Percentiles rank a stretch among this genome's conserved stretches.
phyloP scores from a whole-genome alignment of 768 basidiomycete genomes.

The Symmetrospora coprosmae region DNA sequence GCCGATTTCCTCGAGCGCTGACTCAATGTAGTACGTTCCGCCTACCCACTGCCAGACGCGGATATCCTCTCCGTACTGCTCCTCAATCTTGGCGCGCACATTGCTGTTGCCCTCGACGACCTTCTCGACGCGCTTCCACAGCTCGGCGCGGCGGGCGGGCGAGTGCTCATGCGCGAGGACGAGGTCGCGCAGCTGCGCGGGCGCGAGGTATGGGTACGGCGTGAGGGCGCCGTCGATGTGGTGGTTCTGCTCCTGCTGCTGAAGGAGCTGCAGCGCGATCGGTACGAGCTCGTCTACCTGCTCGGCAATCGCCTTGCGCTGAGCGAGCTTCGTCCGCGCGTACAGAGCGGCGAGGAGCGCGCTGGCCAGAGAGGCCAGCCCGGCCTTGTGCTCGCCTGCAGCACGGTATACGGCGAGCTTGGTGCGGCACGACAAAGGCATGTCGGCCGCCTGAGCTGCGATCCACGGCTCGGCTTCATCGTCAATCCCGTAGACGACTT shows the following conservation, averaged over 20 bases:
- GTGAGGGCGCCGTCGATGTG: slow-evolving; percentile 64
- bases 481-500: slow-evolving; percentile 35
- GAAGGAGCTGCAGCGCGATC: not conserved
- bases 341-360: not conserved
- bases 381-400: slow-evolving; percentile 35
- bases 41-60: slow-evolving; percentile 89
- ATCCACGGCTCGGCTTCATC: slow-evolving; percentile 35
- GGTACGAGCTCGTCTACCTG: slow-evolving; percentile 30
- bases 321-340: not conserved
- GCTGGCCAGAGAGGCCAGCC: slow-evolving; percentile 31
- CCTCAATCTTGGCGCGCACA: slow-evolving; percentile 68
- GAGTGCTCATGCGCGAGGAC: slow-evolving; percentile 70
- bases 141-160: slow-evolving; percentile 47
- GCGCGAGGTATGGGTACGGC: slow-evolving; percentile 63
- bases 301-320: not conserved
- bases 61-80: slow-evolving; percentile 71
- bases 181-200: slow-evolving; percentile 72
- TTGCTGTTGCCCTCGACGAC: slow-evolving; percentile 83
- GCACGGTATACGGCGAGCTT: slow-evolving; percentile 32
- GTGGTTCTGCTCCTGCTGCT: slow-evolving; percentile 57
- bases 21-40: not conserved
- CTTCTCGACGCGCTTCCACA: slow-evolving; percentile 72
- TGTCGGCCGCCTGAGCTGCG: slow-evolving; percentile 36
- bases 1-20: too few relatives aligned
- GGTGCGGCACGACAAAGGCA: slow-evolving; percentile 37